Conservation (phyloP, 129 eudicot species). For the Cynara cardunculus region DNA sequence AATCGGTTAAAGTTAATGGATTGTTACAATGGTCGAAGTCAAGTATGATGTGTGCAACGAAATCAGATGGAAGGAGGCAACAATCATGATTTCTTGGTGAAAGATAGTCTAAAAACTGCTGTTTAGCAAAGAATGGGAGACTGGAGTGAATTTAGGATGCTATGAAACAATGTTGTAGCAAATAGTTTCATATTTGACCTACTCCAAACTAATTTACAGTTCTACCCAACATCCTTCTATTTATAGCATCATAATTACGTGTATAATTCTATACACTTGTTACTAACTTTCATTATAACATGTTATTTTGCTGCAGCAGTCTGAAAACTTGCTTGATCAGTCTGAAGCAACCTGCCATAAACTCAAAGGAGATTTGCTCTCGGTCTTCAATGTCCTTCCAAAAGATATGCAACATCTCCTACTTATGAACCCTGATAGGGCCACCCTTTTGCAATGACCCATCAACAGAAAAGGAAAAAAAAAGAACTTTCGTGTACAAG, state of each 20-base stretch:
- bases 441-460: constrained; percentile 43
- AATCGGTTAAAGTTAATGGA: too few species aligned
- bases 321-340: constrained; percentile 39
- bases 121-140: too few species aligned
- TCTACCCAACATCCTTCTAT: background rate
- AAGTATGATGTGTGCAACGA: too few species aligned
- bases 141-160: too few species aligned
- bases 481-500: background rate
- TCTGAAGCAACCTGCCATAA: constrained; percentile 47
- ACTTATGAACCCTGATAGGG: constrained; percentile 82
- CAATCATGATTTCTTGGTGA: too few species aligned
- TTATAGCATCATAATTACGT: background rate
- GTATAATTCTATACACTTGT: background rate
- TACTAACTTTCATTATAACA: background rate
- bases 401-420: constrained; percentile 82
- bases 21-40: too few species aligned
- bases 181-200: background rate
- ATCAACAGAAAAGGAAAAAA: background rate
- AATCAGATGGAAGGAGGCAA: too few species aligned
- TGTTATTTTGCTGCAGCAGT: constrained; percentile 30
- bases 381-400: constrained; percentile 75
- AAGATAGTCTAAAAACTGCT: too few species aligned
- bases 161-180: too few species aligned
- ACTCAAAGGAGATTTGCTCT: constrained; percentile 72
- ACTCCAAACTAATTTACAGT: background rate